Conservation (phyloP, 495 filamentous ascomycete species). For the Neurospora sp. region DNA sequence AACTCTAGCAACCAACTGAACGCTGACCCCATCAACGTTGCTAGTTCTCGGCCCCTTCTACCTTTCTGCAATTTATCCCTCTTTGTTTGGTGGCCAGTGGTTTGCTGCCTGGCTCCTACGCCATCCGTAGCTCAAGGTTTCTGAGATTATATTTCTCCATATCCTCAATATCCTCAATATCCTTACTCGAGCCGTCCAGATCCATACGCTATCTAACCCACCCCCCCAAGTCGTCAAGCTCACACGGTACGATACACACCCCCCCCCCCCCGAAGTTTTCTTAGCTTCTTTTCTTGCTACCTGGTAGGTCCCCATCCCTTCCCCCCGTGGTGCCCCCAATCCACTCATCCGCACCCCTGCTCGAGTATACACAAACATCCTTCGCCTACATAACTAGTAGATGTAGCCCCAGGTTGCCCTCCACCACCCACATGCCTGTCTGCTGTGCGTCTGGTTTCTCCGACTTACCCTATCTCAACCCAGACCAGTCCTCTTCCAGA, state of each 20-base stretch:
- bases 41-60: not conserved
- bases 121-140: not conserved
- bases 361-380: slow-evolving; percentile 16
- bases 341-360: slow-evolving; percentile 16
- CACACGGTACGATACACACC: not conserved
- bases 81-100: not conserved
- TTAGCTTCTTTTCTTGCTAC: not conserved
- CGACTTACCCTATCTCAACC: slow-evolving; percentile 4
- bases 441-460: slow-evolving; percentile 20
- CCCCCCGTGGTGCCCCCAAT: slow-evolving; percentile 8
- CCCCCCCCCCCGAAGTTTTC: slow-evolving; percentile 5
- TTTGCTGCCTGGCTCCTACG: not conserved
- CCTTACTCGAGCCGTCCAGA: not conserved
- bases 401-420: slow-evolving; percentile 21
- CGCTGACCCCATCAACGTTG: not conserved
- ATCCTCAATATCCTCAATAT: not conserved
- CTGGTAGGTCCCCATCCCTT: not conserved
- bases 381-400: slow-evolving; percentile 16
- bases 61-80: not conserved
- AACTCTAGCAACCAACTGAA: not conserved
- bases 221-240: slow-evolving; percentile 4
- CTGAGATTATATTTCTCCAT: not conserved
- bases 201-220: not conserved
- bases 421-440: slow-evolving; percentile 18
- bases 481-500: slow-evolving; percentile 9